Conservation (phyloP, 768 basidiomycete species). For the Megacollybia marginata region DNA sequence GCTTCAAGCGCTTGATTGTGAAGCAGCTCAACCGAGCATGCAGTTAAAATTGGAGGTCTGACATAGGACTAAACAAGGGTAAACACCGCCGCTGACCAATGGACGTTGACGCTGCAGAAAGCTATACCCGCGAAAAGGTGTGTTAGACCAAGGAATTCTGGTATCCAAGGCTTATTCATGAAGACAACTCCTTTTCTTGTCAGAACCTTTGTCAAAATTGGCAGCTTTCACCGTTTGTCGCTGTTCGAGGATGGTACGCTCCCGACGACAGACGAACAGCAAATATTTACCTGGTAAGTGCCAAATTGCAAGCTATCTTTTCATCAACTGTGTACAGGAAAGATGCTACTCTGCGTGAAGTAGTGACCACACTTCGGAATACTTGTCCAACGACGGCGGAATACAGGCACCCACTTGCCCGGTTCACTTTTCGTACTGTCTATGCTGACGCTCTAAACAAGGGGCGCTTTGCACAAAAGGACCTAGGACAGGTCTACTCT, state of each 20-base stretch:
- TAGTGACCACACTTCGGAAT: constrained; percentile 70
- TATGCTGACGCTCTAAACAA: constrained; percentile 69
- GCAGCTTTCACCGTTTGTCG: constrained; percentile 63
- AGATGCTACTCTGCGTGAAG: constrained; percentile 75
- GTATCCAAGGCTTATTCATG: neutral
- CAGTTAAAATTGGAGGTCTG: too few species aligned
- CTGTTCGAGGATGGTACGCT: constrained; percentile 74
- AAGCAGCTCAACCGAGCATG: too few species aligned
- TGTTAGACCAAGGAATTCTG: too few species aligned
- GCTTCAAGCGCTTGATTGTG: too few species aligned
- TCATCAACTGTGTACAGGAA: constrained; percentile 44
- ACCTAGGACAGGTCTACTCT: constrained; percentile 75
- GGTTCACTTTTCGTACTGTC: constrained; percentile 74
- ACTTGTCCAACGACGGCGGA: constrained; percentile 61
- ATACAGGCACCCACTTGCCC: constrained; percentile 75
- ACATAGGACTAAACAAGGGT: too few species aligned
- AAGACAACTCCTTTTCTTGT: constrained; percentile 80
- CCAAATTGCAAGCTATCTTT: constrained; percentile 22
- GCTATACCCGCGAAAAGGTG: too few species aligned
- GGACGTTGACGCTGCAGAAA: too few species aligned
- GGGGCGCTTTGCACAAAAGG: constrained; percentile 68
- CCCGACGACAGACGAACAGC: constrained; percentile 76
- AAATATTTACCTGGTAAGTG: constrained; percentile 64
- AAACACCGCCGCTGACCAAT: too few species aligned
- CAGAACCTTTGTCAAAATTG: constrained; percentile 76